Evolutionary conservation across 2,329 filamentous ascomycete genomes (phyloP).

Genomic region (Didymella exigua): DNA sequence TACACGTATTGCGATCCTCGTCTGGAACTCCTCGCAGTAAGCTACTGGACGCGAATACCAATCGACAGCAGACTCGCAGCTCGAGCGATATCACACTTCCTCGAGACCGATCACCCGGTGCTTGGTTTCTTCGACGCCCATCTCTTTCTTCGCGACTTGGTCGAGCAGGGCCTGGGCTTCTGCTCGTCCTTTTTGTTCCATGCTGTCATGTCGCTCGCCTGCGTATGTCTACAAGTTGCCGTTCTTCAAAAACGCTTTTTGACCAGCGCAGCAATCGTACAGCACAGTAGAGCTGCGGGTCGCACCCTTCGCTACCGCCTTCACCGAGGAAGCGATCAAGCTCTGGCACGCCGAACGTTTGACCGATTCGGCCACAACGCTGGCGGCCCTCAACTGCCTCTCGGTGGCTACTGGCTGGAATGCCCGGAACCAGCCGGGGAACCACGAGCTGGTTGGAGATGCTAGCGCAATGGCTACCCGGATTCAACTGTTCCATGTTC

Average conservation of each 20-base stretch:
- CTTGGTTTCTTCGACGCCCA: constrained; percentile 15
- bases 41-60: constrained; percentile 12
- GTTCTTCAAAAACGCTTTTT: neutral
- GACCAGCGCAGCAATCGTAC: constrained; percentile 14
- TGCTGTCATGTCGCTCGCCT: constrained; percentile 14
- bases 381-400: constrained; percentile 15
- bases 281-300: neutral
- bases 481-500: constrained; percentile 7
- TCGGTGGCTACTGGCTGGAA: constrained; percentile 2
- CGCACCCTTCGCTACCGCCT: neutral
- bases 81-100: constrained; percentile 8
- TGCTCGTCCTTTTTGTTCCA: constrained; percentile 18
- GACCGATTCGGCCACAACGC: constrained; percentile 5
- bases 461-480: constrained; percentile 12
- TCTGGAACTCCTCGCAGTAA: constrained; percentile 6
- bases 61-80: constrained; percentile 11
- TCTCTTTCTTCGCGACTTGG: constrained; percentile 9
- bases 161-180: constrained; percentile 8
- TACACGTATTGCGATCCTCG: constrained; percentile 9
- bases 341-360: constrained; percentile 13
- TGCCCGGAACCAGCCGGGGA: constrained; percentile 4
- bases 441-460: constrained; percentile 7
- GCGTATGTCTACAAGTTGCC: constrained; percentile 5
- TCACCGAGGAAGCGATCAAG: constrained; percentile 10
- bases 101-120: constrained; percentile 5